phyloP scores from a whole-genome alignment of 306 rosid species.

The Dalbergia oliveri region DNA sequence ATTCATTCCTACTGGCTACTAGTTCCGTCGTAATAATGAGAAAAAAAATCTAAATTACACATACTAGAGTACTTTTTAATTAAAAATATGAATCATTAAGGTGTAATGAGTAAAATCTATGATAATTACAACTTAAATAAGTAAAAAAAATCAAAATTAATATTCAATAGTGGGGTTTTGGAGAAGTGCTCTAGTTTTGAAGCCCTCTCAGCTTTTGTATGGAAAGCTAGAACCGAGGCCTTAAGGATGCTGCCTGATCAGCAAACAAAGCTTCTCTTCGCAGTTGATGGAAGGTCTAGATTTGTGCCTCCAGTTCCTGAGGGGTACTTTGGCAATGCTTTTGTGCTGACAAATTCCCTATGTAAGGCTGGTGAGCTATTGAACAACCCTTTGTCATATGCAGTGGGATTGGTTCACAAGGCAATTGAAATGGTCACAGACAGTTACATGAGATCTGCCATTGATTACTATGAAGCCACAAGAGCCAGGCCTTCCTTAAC shows the following conservation, averaged over 20 bases:
- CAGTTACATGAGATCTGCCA: conserved; percentile 77
- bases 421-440: conserved; percentile 71
- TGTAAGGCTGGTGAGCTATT: conserved; percentile 66
- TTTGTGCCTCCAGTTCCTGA: conserved; percentile 74
- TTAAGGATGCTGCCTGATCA: conserved; percentile 71
- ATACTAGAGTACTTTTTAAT: too few relatives aligned
- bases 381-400: conserved; percentile 61
- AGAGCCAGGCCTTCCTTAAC: conserved; percentile 79
- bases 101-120: too few relatives aligned
- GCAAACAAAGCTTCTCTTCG: conserved; percentile 78
- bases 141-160: too few relatives aligned
- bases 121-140: too few relatives aligned
- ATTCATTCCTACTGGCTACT: too few relatives aligned
- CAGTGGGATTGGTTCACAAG: conserved; percentile 62
- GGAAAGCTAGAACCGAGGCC: conserved; percentile 80
- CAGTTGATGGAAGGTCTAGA: conserved; percentile 77
- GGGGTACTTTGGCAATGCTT: conserved; percentile 80
- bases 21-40: too few relatives aligned
- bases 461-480: conserved; percentile 80
- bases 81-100: too few relatives aligned
- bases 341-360: conserved; percentile 69
- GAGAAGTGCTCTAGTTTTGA: conserved; percentile 68
- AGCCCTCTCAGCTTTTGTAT: conserved; percentile 81
- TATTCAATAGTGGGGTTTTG: conserved; percentile 47
- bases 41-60: too few relatives aligned